Evolutionary conservation across 2,329 filamentous ascomycete species (phyloP).

Genomic region (Geosmithia flava): DNA sequence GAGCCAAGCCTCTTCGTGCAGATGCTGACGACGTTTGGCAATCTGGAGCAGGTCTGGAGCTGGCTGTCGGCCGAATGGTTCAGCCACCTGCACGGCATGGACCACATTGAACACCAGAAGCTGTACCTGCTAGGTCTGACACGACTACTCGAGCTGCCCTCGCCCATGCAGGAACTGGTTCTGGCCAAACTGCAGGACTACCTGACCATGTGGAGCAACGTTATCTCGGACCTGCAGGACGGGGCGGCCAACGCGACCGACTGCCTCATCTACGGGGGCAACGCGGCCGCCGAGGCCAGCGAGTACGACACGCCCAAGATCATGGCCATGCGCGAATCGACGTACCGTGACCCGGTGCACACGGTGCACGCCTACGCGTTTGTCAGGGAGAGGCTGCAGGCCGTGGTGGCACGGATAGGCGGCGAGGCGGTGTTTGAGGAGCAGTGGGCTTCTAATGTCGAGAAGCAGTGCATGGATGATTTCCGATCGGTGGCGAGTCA

Average conservation of each 20-base stretch:
- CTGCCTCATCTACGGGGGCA: constrained; percentile 33
- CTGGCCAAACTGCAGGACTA: constrained; percentile 57
- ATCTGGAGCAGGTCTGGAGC: constrained; percentile 38
- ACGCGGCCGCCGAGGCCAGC: constrained; percentile 16
- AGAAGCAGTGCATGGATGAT: constrained; percentile 55
- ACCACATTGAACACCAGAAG: constrained; percentile 53
- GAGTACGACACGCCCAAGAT: constrained; percentile 47
- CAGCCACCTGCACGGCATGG: constrained; percentile 54
- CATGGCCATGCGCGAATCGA: constrained; percentile 37
- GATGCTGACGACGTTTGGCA: constrained; percentile 34
- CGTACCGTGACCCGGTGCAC: constrained; percentile 53
- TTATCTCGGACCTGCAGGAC: constrained; percentile 54
- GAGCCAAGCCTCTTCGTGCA: constrained; percentile 57
- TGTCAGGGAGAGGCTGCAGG: constrained; percentile 47
- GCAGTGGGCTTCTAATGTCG: constrained; percentile 62
- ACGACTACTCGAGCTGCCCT: constrained; percentile 52
- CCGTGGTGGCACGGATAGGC: constrained; percentile 45
- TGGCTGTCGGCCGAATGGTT: constrained; percentile 58
- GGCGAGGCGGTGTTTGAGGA: constrained; percentile 55
- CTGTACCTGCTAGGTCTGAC: constrained; percentile 63
- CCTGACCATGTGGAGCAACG: constrained; percentile 62
- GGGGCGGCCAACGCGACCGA: constrained; percentile 39
- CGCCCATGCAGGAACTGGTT: constrained; percentile 43
- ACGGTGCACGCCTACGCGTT: constrained; percentile 52
- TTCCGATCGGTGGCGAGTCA: constrained; percentile 25